phyloP scores from a whole-genome alignment of 1,284 basidiomycete genomes.

The Moesziomyces antarcticus region DNA sequence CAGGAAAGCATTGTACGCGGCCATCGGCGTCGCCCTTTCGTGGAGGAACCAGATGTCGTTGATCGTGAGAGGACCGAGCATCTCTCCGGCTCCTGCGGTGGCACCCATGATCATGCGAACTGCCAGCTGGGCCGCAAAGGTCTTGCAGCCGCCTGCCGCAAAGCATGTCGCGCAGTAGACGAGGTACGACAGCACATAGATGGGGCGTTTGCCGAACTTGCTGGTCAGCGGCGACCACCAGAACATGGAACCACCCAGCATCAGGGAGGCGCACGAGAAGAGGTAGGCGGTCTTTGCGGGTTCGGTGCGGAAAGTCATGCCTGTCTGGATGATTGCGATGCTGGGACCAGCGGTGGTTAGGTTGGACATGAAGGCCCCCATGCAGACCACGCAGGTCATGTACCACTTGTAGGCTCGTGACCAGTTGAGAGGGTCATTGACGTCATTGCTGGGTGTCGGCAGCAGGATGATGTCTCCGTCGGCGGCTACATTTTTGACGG shows the following conservation, averaged over 20 bases:
- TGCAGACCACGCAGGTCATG: conserved; percentile 21
- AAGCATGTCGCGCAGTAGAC: conserved; percentile 13
- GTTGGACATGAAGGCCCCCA: conserved; percentile 15
- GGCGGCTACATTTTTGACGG: conserved; percentile 8
- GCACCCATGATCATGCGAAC: conserved; percentile 12
- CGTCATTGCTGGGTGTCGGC: conserved; percentile 26
- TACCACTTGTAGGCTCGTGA: conserved; percentile 34
- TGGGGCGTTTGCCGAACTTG: conserved; percentile 28
- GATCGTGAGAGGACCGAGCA: conserved; percentile 31
- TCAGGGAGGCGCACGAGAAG: conserved; percentile 9
- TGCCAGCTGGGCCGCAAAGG: conserved; percentile 13
- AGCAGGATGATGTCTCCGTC: conserved; percentile 20
- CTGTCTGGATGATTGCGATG: conserved; percentile 20
- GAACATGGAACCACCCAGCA: conserved; percentile 21
- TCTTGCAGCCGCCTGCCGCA: conserved; percentile 15
- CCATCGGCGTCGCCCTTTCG: conserved; percentile 21
- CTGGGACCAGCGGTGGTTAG: conserved; percentile 19
- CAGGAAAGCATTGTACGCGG: conserved; percentile 20
- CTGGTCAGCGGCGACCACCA: conserved; percentile 23
- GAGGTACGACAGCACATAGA: conserved; percentile 21
- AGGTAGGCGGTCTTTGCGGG: conserved; percentile 25
- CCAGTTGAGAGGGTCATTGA: conserved; percentile 31
- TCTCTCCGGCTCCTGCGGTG: conserved; percentile 21
- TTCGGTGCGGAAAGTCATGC: conserved; percentile 4
- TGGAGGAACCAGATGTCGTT: conserved; percentile 33